Base-by-base conservation (phyloP, 2,329 filamentous ascomycete species). In the Cordyceps fumosorosea region DNA sequence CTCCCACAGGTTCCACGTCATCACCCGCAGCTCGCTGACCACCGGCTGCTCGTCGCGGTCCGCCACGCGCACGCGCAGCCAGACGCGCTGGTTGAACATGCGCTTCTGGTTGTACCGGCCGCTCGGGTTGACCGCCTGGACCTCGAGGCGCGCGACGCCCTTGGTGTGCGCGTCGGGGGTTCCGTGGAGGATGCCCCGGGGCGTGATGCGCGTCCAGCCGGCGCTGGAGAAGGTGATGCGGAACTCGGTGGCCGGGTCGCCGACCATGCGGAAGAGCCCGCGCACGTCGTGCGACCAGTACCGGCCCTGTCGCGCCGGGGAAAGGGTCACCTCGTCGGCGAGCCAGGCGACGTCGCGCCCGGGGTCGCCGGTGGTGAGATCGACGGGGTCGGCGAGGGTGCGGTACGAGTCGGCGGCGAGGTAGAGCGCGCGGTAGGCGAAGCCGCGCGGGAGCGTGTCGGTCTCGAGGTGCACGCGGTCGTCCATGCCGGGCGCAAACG, bases 1-100 rank as follows among this genome's bases (percentile, higher is more conserved):
- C 42, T 68, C 63, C 76, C 77, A 78, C 56, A 78, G 66, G 66
- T 78, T 78, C 60, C 70, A 72, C 5, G 72, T 70, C 58, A 78
- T 66, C 7, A 78, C 71, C 48, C 67, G 69, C 32, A 78, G 66
- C 24, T 72, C 50, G 8, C 69, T 66, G 0, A 78, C 67, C 1
- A 78, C 68, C 2, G 66, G 64, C 3, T 12, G 12, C 34, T 37
- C 34, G 67, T 52, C 6, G 69, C 67, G 2, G 65, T 62, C 60
- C 11, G 66, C 67, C 3, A 78, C 70, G 1, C 70, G 74, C 32
- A 78, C 74, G 3, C 6, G 2, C 16, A 44, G 58, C 68, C 47
- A 75, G 66, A 11, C 65, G 62, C 1, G 6, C 3, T 73, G 66
- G 3, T 63, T 64, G 2, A 29, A 5, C 5, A 29, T 68, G 67